Base-by-base conservation (phyloP, 495 filamentous ascomycete species). In the Xylaria scruposa region DNA sequence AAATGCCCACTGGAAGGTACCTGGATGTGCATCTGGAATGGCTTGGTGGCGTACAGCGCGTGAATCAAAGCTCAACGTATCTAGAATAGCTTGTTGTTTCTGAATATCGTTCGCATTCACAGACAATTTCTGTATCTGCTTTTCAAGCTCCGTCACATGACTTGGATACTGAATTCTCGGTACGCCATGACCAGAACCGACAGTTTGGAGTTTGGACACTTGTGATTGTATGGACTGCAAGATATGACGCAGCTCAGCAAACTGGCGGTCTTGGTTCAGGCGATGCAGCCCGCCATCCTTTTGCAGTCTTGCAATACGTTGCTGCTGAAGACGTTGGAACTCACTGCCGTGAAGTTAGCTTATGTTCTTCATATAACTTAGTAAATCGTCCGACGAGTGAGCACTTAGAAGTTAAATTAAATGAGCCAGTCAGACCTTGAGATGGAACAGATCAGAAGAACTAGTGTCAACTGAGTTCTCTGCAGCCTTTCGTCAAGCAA, bases 61-160 rank as follows among this genome's bases (percentile, higher is more conserved):
- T 26, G 61, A 67, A 49, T 72, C 70, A 31, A 67, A 72, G 63
- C 42, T 72, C 36, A 72, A 33, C n/a, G 61, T 72, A n/a, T 65
- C 63, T 17, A 72, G 33, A 46, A 72, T 72, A 21, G 67, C 67
- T n/a, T 68, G 54, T 21, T 68, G 51, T 31, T 68, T 68, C 38
- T 56, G 51, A 12, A 68, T 51, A 24, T 68, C 67, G 13, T 56
- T 58, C 12, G 51, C 54, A 36, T 56, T 47, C 19, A 68, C 26
- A 44, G 21, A 68, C 26, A 68, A 26, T 6, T 59, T 56, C 36
- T 56, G 38, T 38, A 68, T 68, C 21, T 68, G 67, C 21, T n/a
- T 58, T 26, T 68, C 67, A 8, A 68, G 67, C 46, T 67, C 63
- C 3, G 24, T 67, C 1, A 67, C 63, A 15, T 51, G 63, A 8